These are phyloP conservation scores for Mycena galopus DNA, from an alignment of 768 basidiomycete genomes.

Conservation along the genomic window DNA sequence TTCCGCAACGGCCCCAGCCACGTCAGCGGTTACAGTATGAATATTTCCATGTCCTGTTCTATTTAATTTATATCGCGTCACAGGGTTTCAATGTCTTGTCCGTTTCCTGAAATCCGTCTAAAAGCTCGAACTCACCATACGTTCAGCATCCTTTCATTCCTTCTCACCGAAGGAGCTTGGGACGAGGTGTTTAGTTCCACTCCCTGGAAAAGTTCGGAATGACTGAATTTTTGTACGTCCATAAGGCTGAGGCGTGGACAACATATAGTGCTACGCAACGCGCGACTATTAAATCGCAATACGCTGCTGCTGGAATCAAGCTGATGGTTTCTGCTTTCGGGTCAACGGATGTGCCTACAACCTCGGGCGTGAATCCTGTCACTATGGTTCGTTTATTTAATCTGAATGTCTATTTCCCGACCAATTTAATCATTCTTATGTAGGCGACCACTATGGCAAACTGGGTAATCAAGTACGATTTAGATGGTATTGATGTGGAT, in stretches of 20 bases:
- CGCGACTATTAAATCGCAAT: conserved; percentile 62
- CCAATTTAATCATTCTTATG: conserved; percentile 43
- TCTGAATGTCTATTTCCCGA: not conserved
- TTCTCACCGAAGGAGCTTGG: conserved; percentile 66
- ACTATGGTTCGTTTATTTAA: conserved; percentile 59
- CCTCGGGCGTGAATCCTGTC: conserved; percentile 68
- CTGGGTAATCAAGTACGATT: conserved; percentile 69
- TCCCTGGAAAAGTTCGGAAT: not conserved
- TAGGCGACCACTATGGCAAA: conserved; percentile 72
- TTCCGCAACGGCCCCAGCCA: conserved; percentile 58
- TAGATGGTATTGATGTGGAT: conserved; percentile 85
- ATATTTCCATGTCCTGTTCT: not conserved
- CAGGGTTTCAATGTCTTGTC: conserved; percentile 75
- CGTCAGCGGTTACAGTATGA: conserved; percentile 57
- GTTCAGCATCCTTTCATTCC: conserved; percentile 64
- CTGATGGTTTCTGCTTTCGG: conserved; percentile 78
- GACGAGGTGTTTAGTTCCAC: conserved; percentile 59
- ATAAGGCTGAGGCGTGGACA: conserved; percentile 65
- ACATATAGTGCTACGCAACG: conserved; percentile 60
- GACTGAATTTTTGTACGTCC: not conserved
- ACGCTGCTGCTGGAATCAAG: conserved; percentile 69
- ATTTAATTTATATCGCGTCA: not conserved
- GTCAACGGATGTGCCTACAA: conserved; percentile 70
- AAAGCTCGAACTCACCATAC: conserved; percentile 5
- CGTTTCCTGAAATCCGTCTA: not conserved